Evolutionary conservation across 495 filamentous ascomycete species (phyloP).

Genomic region (Sabuloglossum arenarium): DNA sequence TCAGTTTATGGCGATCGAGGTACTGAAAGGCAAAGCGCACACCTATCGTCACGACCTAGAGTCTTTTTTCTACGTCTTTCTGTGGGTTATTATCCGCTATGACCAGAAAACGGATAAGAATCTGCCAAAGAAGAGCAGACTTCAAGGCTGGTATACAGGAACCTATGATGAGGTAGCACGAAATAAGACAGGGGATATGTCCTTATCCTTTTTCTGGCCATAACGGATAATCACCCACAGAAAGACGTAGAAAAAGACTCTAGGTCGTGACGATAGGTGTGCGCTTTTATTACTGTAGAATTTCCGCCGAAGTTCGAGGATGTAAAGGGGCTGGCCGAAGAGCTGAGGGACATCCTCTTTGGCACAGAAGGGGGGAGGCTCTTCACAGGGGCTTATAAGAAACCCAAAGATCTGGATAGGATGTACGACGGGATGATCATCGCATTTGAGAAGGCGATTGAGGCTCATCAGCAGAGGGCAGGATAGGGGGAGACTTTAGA

Average conservation of each 20-base stretch:
- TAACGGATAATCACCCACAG: too few species aligned
- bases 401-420: background rate
- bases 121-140: background rate
- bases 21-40: conserved; percentile 1
- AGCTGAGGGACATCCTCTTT: background rate
- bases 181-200: background rate
- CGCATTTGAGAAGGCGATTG: background rate
- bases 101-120: background rate
- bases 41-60: conserved; percentile 7
- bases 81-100: conserved; percentile 3
- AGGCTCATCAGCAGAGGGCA: too few species aligned
- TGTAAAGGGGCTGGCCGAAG: background rate
- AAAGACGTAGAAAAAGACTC: too few species aligned
- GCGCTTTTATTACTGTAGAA: background rate
- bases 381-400: background rate
- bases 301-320: background rate
- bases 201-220: too few species aligned
- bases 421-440: background rate
- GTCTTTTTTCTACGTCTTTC: conserved; percentile 9
- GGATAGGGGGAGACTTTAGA: too few species aligned
- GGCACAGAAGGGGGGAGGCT: background rate
- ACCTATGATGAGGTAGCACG: background rate
- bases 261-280: too few species aligned
- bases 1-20: background rate
- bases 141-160: background rate